phyloP scores from a whole-genome alignment of 2,329 filamentous ascomycete genomes.

The Cladophialophora bantiana region DNA sequence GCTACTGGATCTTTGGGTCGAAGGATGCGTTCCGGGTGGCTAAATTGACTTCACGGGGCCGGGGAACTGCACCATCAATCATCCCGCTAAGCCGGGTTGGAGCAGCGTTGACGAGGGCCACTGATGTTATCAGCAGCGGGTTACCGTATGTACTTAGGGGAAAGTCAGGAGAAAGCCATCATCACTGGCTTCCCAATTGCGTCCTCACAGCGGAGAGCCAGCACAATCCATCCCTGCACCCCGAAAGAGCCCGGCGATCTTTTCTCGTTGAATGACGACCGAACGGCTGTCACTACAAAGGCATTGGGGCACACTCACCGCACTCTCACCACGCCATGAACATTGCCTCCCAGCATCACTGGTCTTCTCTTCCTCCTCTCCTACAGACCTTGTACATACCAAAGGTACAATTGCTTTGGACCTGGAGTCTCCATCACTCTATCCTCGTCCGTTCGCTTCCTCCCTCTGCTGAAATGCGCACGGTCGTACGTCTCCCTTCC shows the following conservation, averaged over 20 bases:
- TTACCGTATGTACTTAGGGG: neutral
- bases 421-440: neutral
- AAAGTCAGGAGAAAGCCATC: neutral
- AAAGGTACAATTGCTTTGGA: neutral
- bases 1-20: constrained; percentile 17
- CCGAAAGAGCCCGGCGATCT: neutral
- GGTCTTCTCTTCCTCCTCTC: neutral
- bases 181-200: neutral
- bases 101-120: neutral
- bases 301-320: neutral
- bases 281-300: neutral
- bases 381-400: neutral
- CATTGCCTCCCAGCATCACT: neutral
- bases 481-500: neutral
- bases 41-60: neutral
- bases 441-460: neutral
- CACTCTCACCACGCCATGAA: neutral
- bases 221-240: neutral
- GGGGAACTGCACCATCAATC: constrained; percentile 4
- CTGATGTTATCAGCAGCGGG: neutral
- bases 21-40: constrained; percentile 15
- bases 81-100: neutral
- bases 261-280: neutral
- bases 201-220: neutral
- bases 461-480: neutral